A percentile compares a stretch with the other conserved stretches of the same genome.
These are phyloP conservation scores for Acacia crassicarpa DNA, from an alignment of 306 rosid species.

Conservation along the genomic window DNA sequence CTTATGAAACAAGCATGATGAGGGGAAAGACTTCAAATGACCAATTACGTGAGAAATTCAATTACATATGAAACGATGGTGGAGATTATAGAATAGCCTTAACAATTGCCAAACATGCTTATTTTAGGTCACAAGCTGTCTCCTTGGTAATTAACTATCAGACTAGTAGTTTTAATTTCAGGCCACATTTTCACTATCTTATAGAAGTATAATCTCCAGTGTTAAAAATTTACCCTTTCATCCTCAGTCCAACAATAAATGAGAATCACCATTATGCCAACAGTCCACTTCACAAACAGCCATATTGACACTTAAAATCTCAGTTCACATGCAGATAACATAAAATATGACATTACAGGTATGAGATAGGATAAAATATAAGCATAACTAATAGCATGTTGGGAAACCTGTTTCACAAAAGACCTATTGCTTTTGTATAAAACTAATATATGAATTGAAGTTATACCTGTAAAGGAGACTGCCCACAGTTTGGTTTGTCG, in stretches of 20 bases:
- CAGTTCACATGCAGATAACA: not conserved
- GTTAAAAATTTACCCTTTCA: not conserved
- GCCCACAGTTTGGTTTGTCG: constrained; percentile 43
- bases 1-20: not conserved
- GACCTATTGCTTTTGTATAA: not conserved
- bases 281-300: not conserved
- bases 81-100: not conserved
- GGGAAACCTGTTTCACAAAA: not conserved
- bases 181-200: not conserved
- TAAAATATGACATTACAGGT: not conserved
- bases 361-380: not conserved
- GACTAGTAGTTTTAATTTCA: not conserved
- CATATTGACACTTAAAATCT: not conserved
- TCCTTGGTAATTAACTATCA: not conserved
- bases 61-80: not conserved
- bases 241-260: not conserved
- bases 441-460: constrained; percentile 21
- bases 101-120: not conserved
- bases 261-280: not conserved
- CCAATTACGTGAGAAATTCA: not conserved
- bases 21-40: not conserved
- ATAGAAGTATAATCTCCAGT: not conserved
- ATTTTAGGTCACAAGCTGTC: not conserved
- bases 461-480: constrained; percentile 60
- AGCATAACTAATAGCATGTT: not conserved